Evolutionary conservation across 306 rosid species (phyloP).

Genomic region (cucumber (Cucumis sativus)): Cucumber_9930_V3 NC_026659.2:29699001-29699500

Average conservation of each 20-base stretch:
- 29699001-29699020: not conserved
- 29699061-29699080: not conserved
- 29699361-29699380: not conserved
- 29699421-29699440: not conserved
- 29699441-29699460: not conserved
- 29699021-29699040: not conserved
- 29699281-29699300: not conserved
- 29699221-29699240: not conserved
- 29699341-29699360: not conserved
- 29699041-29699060: not conserved
- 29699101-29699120: not conserved
- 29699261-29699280: not conserved
- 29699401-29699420: not conserved
- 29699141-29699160: not conserved
- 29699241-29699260: not conserved
- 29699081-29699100: not conserved
- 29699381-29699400: not conserved
- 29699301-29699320: not conserved
- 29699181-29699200: not conserved
- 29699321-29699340: not conserved
- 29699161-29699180: constrained; percentile 1
- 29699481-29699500: constrained; percentile 5
- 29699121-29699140: not conserved
- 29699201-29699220: constrained; percentile 6
- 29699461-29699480: not conserved